Base-by-base conservation (phyloP, 1,139 yeast genomes). In the Geotrichum bryndzae region DNA sequence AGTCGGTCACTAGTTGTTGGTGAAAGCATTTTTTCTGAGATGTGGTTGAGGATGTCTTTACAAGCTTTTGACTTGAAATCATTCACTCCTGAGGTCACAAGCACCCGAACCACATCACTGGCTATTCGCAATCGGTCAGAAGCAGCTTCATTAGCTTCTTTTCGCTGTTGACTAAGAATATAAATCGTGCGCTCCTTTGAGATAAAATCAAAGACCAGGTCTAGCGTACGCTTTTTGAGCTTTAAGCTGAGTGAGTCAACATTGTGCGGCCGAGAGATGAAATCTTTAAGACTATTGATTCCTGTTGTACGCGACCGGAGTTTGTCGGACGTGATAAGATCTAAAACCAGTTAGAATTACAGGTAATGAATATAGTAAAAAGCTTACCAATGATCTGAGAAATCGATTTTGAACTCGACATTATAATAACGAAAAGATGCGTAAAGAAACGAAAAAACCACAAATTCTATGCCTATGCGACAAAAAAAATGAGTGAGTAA, bases 251-350 rank as follows among this genome's bases (percentile, higher is more conserved):
- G 41, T 8, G 62, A 52, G n/a, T 46, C 41, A 4, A 45, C 25
- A n/a, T 54, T 45, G n/a, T 60, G 56, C 15, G 54, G 25, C 11
- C 50, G 25, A 13, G 48, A 22, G 38, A 60, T 48, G 45, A 57
- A 60, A 15, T 53, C 58, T 31, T 60, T 27, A 10, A 60, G 60
- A 38, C 45, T 57, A 23, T 54, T 57, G 35, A 60, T 50, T 7
- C 62, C 62, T 22, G 54, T 53, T n/a, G 60, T 60, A 18, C 60
- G 45, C 41, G 54, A 57, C 35, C 62, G 52, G 7, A 60, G 60
- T 29, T 60, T 60, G 8, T 60, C 62, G 7, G 62, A 60, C 7
- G 53, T 38, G n/a, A 60, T 57, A 4, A 57, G 52, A 29, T 51
- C 62, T 60, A 23, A 13, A 25, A 25, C 18, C 10, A 7, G 35